phyloP scores from a whole-genome alignment of 129 eudicot species.

The Solidago caesia region DNA sequence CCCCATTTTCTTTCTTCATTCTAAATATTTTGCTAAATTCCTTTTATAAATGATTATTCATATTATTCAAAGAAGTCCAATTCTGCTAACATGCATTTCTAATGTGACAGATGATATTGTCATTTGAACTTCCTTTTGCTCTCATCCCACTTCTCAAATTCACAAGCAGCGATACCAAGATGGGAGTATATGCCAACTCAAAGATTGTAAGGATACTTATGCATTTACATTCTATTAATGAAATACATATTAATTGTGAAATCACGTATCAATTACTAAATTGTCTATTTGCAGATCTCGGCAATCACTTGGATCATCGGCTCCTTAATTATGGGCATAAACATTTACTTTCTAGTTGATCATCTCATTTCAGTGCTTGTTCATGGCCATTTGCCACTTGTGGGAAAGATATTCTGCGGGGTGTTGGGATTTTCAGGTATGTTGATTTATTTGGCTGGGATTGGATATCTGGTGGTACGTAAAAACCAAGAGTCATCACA shows the following conservation, averaged over 20 bases:
- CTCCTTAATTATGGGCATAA: conserved; percentile 83
- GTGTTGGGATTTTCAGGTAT: conserved; percentile 72
- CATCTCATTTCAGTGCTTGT: conserved; percentile 58
- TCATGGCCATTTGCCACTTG: conserved; percentile 52
- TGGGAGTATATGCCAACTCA: conserved; percentile 89
- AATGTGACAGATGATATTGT: conserved; percentile 81
- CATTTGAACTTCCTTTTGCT: conserved; percentile 98
- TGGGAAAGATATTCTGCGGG: conserved; percentile 55
- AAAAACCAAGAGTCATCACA: conserved; percentile 65
- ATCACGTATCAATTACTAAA: not conserved
- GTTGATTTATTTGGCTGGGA: conserved; percentile 67
- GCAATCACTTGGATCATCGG: conserved; percentile 84
- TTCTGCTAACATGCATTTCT: conserved; percentile 16
- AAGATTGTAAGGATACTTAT: conserved; percentile 38
- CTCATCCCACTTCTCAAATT: conserved; percentile 97
- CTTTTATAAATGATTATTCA: not conserved
- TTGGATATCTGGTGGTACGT: conserved; percentile 70
- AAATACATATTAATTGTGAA: not conserved
- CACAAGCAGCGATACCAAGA: conserved; percentile 92
- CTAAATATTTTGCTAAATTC: not conserved
- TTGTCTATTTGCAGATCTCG: conserved; percentile 52
- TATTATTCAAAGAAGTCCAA: not conserved
- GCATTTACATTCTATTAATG: not conserved
- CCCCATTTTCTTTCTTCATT: not conserved
- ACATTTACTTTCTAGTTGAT: conserved; percentile 72